Percentiles rank a stretch among this genome's conserved stretches.
Evolutionary conservation across 169 alveolate species (phyloP).

Genomic region (Plasmodium inui): DNA sequence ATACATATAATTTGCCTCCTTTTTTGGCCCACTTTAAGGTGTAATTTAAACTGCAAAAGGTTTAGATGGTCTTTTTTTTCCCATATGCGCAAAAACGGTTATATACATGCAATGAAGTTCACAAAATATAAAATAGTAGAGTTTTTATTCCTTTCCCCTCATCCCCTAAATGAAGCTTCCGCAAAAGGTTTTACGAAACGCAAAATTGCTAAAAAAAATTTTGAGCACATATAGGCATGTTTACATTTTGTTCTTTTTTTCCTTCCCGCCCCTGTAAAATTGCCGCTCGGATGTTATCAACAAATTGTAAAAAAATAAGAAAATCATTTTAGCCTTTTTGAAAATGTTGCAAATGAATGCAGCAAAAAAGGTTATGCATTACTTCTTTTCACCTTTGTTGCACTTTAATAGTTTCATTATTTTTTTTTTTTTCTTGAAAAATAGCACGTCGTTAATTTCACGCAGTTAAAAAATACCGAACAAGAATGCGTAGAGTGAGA

Average conservation of each 20-base stretch:
- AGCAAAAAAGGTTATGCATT: neutral
- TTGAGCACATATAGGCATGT: neutral
- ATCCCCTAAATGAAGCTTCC: neutral
- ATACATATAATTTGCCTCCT: neutral
- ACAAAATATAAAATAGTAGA: neutral
- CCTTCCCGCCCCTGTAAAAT: neutral
- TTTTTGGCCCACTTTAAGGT: neutral
- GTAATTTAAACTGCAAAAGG: neutral
- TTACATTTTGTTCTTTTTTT: neutral
- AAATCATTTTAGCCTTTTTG: neutral
- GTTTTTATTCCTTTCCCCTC: neutral
- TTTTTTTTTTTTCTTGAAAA: conserved; percentile 6
- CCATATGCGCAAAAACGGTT: neutral
- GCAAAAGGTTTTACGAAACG: neutral
- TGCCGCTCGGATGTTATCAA: neutral
- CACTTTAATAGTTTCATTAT: neutral
- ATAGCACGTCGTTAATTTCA: neutral
- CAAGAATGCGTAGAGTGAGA: neutral
- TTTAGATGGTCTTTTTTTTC: neutral
- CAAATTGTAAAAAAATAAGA: neutral
- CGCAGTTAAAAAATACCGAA: neutral
- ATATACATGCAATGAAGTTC: neutral
- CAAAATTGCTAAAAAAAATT: neutral
- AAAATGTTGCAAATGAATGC: neutral
- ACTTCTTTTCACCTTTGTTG: neutral